Evolutionary conservation across 257 asterid species (phyloP).

Genomic region (Nicotiana noctiflora): DNA sequence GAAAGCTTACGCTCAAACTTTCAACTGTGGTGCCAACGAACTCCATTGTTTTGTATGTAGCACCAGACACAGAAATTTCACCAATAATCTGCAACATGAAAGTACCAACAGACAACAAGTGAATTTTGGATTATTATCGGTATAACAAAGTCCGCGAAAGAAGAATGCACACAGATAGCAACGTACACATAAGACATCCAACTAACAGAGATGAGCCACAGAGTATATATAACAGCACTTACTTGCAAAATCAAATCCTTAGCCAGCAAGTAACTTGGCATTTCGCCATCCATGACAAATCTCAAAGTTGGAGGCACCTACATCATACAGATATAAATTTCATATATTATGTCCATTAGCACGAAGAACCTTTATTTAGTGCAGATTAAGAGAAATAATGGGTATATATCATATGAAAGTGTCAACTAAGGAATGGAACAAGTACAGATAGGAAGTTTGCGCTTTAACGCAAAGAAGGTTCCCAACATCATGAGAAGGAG

Average conservation of each 20-base stretch:
- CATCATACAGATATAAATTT: conserved; percentile 14
- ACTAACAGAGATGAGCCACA: background rate
- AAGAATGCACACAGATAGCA: background rate
- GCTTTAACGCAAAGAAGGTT: background rate
- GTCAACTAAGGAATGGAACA: background rate
- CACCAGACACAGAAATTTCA: conserved; percentile 98
- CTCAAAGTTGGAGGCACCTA: conserved; percentile 97
- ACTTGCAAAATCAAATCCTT: conserved; percentile 97
- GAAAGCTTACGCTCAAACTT: conserved; percentile 63
- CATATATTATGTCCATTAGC: background rate
- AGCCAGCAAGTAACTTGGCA: conserved; percentile 89
- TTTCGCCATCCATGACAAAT: conserved; percentile 93
- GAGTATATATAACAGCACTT: conserved; percentile 16
- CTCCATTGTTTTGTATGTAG: conserved; percentile 96
- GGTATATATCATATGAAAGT: background rate
- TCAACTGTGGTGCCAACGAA: conserved; percentile 88
- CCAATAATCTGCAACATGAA: conserved; percentile 71
- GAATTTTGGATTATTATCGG: background rate
- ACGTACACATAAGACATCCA: background rate
- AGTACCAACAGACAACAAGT: background rate
- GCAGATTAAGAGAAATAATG: background rate
- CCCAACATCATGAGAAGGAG: background rate
- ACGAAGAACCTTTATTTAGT: background rate
- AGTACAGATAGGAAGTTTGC: background rate
- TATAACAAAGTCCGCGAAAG: background rate